phyloP scores from a whole-genome alignment of 1,139 yeast genomes.

The Hemisphaericaspora xylofermentans region DNA sequence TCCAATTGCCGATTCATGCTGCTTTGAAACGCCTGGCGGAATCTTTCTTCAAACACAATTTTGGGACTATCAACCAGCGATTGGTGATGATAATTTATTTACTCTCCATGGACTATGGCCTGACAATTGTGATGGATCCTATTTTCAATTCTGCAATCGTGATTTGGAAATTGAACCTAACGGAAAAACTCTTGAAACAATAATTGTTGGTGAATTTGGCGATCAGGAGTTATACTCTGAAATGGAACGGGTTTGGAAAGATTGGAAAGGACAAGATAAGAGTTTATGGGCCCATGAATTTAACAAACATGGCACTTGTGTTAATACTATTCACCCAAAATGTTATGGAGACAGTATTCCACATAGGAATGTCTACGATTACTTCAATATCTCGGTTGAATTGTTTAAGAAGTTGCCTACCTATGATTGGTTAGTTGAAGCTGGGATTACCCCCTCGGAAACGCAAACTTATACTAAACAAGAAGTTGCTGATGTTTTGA shows the following conservation, averaged over 20 bases:
- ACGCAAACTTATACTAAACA: constrained; percentile 60
- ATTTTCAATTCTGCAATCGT: constrained; percentile 65
- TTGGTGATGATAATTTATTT: constrained; percentile 78
- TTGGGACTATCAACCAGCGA: constrained; percentile 88
- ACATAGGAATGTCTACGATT: constrained; percentile 73
- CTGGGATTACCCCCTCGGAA: constrained; percentile 69
- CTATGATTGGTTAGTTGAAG: constrained; percentile 59
- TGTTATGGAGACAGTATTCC: constrained; percentile 49
- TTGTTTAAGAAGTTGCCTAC: constrained; percentile 70
- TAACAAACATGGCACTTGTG: constrained; percentile 94
- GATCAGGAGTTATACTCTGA: constrained; percentile 53
- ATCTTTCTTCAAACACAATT: constrained; percentile 83
- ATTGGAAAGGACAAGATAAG: constrained; percentile 70
- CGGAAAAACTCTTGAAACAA: constrained; percentile 44
- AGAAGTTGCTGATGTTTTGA: constrained; percentile 65
- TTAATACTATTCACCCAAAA: constrained; percentile 69
- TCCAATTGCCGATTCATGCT: constrained; percentile 57
- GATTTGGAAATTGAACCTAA: constrained; percentile 44
- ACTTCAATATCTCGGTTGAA: constrained; percentile 63
- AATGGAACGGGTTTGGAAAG: constrained; percentile 73
- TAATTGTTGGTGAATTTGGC: constrained; percentile 48
- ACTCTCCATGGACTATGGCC: constrained; percentile 63
- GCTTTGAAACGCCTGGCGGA: constrained; percentile 83
- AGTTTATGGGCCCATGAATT: constrained; percentile 89
- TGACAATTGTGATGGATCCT: constrained; percentile 45